A percentile compares a stretch with the other conserved stretches of the same genome.
Evolutionary conservation across 805 yeast genomes (phyloP).

Genomic region (Saccharomycopsis olivae): DNA sequence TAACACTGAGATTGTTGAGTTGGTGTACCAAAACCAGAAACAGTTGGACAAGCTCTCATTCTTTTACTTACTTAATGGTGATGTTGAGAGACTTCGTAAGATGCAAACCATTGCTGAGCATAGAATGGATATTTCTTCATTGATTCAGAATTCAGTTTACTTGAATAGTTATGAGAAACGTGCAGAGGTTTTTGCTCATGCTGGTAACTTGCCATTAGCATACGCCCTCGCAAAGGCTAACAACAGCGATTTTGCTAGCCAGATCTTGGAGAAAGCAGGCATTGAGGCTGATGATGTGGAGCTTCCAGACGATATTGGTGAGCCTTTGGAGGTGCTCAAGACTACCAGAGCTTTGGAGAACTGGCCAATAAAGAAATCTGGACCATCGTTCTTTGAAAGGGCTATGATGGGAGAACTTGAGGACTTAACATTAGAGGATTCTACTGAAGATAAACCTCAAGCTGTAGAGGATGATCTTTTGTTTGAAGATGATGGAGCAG

Average conservation of each 20-base stretch:
- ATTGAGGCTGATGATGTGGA: slow-evolving; percentile 48
- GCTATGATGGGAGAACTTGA: slow-evolving; percentile 75
- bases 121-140: slow-evolving; percentile 69
- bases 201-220: slow-evolving; percentile 81
- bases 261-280: slow-evolving; percentile 62
- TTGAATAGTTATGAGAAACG: slow-evolving; percentile 67
- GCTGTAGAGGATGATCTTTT: slow-evolving; percentile 26
- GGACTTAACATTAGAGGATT: slow-evolving; percentile 39
- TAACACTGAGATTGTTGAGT: slow-evolving; percentile 73
- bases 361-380: slow-evolving; percentile 78
- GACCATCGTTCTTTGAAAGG: slow-evolving; percentile 73
- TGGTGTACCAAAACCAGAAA: slow-evolving; percentile 79
- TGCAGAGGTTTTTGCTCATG: slow-evolving; percentile 58
- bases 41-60: slow-evolving; percentile 84
- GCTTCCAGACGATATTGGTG: slow-evolving; percentile 41
- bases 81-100: slow-evolving; percentile 57
- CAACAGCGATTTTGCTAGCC: slow-evolving; percentile 67
- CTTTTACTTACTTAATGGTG: slow-evolving; percentile 79
- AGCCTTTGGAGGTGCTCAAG: slow-evolving; percentile 33
- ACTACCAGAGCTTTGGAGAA: slow-evolving; percentile 42
- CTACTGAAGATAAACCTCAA: slow-evolving; percentile 20
- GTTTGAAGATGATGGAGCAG: slow-evolving; percentile 34
- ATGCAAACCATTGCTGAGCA: slow-evolving; percentile 87
- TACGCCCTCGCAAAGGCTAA: slow-evolving; percentile 85
- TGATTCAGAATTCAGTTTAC: slow-evolving; percentile 76